A percentile compares a stretch with the other conserved stretches of the same genome.
Conservation (phyloP, 148 eudicot genomes). For the Cornus suecica region DNA sequence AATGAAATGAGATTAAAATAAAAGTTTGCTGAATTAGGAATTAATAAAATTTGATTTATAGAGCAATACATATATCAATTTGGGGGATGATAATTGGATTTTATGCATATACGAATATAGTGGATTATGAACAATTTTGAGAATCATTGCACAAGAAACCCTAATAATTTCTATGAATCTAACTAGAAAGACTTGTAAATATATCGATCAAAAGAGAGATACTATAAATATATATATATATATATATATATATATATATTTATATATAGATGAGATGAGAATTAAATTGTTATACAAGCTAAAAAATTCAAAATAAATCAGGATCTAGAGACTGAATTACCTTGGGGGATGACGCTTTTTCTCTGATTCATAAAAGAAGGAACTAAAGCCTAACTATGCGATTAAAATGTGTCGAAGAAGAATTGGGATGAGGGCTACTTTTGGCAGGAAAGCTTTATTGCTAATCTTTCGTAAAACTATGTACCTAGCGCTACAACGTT, state of each 20-base stretch:
- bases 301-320: too few species aligned
- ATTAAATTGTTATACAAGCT: background rate
- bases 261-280: background rate
- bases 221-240: too few species aligned
- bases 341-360: background rate
- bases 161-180: background rate
- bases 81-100: background rate
- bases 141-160: background rate
- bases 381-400: background rate
- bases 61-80: background rate
- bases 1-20: too few species aligned
- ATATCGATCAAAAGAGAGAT: background rate
- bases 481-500: background rate
- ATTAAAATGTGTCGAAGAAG: slow-evolving; percentile 4
- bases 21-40: too few species aligned
- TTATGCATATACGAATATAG: background rate
- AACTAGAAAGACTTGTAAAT: background rate
- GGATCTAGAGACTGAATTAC: slow-evolving; percentile 5
- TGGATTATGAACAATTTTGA: background rate
- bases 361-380: background rate
- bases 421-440: background rate
- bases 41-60: too few species aligned
- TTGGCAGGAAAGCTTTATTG: slow-evolving; percentile 12
- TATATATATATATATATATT: too few species aligned
- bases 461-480: background rate